Base-by-base conservation (phyloP, 2,329 filamentous ascomycete species). In the Colletotrichum brevisporum region DNA sequence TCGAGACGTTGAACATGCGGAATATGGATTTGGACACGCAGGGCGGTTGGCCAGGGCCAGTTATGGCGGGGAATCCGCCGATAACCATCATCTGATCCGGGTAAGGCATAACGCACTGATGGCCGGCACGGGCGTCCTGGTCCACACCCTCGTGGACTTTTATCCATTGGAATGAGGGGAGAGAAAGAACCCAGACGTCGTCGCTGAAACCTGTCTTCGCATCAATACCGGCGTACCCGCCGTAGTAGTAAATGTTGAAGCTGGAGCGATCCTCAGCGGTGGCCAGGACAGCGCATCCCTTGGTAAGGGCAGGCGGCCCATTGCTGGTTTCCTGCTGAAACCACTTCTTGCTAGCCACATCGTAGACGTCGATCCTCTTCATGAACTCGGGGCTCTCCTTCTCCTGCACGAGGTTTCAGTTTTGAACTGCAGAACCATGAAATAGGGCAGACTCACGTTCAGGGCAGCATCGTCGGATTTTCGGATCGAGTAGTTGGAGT, bases 211-310 rank as follows among this genome's bases (percentile, higher is more conserved):
- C 69, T 0, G 79, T 68, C 0, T 52, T 59, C 0, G 68, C 31
- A 64, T 85, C 67, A 6, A 90, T 72, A 0, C 88, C 89, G 66
- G 89, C 81, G 75, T 92, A 95, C 0, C 94, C 94, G 16, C 92
- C 94, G 74, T 94, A 96, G 81, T 93, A 94, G 82, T 95, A 95
- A 57, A 97, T 90, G 76, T 95, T 94, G 79, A 91, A 93, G 67
- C 91, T 94, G 12, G 91, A 92, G 41, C 84, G 85, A 75, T 94
- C 92, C 52, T 89, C 84, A 15, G 93, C 90, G 0, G 89, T 84
- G n/a, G 89, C 92, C 1, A 94, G 89, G 0, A 94, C 91, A 4
- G 92, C 91, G 75, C 94, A 96, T 76, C 91, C 85, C 85, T 92
- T 77, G 80, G 92, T 76, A 79, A 87, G 78, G 82, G 89, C 81